phyloP scores from a whole-genome alignment of 139 green algal genomes.

The Coelastrella sp. region DNA sequence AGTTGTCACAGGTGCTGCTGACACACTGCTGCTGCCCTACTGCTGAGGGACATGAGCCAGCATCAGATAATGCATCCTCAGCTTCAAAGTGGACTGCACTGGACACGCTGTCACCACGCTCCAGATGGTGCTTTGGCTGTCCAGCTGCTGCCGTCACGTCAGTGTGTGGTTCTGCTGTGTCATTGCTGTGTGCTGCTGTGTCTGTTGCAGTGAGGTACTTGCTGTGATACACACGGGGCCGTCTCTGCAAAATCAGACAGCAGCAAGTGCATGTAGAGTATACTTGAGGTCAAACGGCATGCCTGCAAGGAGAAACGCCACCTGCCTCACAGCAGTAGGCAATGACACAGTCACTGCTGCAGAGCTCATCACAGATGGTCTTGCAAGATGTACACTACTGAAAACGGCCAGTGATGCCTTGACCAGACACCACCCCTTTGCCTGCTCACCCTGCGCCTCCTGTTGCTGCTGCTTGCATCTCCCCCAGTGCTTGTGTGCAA shows the following conservation, averaged over 20 bases:
- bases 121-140: neutral
- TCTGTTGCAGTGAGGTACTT: conserved; percentile 4
- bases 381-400: too few species aligned
- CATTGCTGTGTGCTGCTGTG: neutral
- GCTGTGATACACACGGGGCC: conserved; percentile 29
- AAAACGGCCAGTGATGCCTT: neutral
- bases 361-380: too few species aligned
- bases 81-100: conserved; percentile 34
- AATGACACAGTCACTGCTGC: too few species aligned
- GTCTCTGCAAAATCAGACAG: conserved; percentile 11
- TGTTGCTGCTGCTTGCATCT: neutral
- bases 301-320: too few species aligned
- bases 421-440: neutral
- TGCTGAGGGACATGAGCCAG: neutral
- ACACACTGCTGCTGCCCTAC: neutral
- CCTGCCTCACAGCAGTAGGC: too few species aligned
- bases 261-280: neutral
- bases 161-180: neutral
- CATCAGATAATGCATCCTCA: conserved; percentile 11
- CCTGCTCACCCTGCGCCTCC: conserved; percentile 10
- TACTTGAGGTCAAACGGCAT: too few species aligned
- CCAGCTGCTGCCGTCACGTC: neutral
- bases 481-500: neutral
- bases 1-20: neutral
- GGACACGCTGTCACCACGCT: conserved; percentile 31